Evolutionary conservation across 1,284 basidiomycete genomes (phyloP).

Genomic region (Rhodotorula sp.): DNA sequence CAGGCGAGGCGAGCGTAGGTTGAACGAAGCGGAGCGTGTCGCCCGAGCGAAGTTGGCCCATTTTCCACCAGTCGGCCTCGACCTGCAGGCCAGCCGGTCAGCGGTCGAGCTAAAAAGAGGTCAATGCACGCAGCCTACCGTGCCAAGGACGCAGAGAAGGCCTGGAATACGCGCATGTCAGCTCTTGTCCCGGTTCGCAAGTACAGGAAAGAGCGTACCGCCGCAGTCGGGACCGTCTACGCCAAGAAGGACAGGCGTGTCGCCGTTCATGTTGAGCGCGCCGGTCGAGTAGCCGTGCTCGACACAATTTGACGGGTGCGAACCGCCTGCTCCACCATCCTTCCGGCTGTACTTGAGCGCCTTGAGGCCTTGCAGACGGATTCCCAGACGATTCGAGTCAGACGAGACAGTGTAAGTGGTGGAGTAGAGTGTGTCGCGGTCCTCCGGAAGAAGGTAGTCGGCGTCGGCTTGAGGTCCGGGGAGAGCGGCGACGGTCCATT

Average conservation of each 20-base stretch:
- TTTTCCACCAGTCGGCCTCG: constrained; percentile 58
- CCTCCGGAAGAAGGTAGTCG: constrained; percentile 59
- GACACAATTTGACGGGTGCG: constrained; percentile 70
- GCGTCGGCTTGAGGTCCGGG: constrained; percentile 66
- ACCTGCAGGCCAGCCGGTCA: background rate
- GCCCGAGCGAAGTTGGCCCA: constrained; percentile 64
- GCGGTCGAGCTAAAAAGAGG: background rate
- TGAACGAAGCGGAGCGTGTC: constrained; percentile 56
- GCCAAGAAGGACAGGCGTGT: constrained; percentile 68
- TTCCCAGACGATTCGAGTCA: constrained; percentile 50
- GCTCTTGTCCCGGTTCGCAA: constrained; percentile 48
- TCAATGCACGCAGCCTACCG: constrained; percentile 48
- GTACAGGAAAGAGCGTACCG: constrained; percentile 40
- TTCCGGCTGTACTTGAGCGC: constrained; percentile 57
- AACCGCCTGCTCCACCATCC: constrained; percentile 68
- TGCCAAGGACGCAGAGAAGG: constrained; percentile 47
- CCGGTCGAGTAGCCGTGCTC: constrained; percentile 60
- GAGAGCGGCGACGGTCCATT: constrained; percentile 62
- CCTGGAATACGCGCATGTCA: background rate
- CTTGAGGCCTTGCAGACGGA: constrained; percentile 53
- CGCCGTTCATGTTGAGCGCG: constrained; percentile 65
- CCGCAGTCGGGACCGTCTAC: constrained; percentile 62
- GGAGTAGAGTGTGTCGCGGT: constrained; percentile 58
- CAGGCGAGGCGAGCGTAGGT: constrained; percentile 55
- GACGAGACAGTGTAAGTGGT: constrained; percentile 60